Evolutionary conservation across 2,329 filamentous ascomycete genomes (phyloP).

Genomic region (Hymenoscyphus albidus): DNA sequence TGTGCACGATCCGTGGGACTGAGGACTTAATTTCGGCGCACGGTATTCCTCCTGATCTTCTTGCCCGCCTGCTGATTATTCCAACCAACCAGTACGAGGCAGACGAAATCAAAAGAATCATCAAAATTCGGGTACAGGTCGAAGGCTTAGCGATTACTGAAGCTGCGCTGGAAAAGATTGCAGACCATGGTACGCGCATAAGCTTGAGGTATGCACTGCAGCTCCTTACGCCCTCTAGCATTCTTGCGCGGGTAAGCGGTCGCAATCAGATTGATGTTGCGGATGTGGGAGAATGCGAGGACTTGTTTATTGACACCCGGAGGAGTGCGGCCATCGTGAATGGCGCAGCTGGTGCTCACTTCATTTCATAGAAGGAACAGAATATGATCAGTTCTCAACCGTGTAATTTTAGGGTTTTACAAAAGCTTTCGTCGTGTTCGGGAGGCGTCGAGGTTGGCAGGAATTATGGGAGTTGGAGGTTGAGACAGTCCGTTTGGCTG

Average conservation of each 20-base stretch:
- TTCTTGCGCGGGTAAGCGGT: constrained; percentile 82
- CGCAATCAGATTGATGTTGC: constrained; percentile 71
- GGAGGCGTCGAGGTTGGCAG: constrained; percentile 12
- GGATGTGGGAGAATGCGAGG: constrained; percentile 77
- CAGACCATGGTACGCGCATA: constrained; percentile 81
- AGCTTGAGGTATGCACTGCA: constrained; percentile 92
- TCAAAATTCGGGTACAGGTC: constrained; percentile 76
- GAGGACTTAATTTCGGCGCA: constrained; percentile 80
- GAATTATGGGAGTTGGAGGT: constrained; percentile 11
- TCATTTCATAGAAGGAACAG: constrained; percentile 37
- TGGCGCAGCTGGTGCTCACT: constrained; percentile 59
- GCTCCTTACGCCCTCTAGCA: constrained; percentile 63
- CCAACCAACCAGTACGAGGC: constrained; percentile 86
- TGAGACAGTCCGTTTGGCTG: constrained; percentile 18
- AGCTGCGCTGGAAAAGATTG: constrained; percentile 79
- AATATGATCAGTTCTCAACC: neutral
- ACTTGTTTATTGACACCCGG: constrained; percentile 77
- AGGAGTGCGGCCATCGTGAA: constrained; percentile 69
- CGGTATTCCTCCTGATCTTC: constrained; percentile 89
- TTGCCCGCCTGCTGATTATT: constrained; percentile 91
- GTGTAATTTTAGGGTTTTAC: constrained; percentile 12
- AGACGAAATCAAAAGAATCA: constrained; percentile 89
- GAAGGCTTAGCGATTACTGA: constrained; percentile 78
- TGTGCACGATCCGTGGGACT: constrained; percentile 87
- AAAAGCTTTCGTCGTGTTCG: constrained; percentile 14